Evolutionary conservation across 2,329 filamentous ascomycete species (phyloP), one percentile per base, ranked within the genome.

Genomic region (Calonectria pseudoreteaudii): DNA sequence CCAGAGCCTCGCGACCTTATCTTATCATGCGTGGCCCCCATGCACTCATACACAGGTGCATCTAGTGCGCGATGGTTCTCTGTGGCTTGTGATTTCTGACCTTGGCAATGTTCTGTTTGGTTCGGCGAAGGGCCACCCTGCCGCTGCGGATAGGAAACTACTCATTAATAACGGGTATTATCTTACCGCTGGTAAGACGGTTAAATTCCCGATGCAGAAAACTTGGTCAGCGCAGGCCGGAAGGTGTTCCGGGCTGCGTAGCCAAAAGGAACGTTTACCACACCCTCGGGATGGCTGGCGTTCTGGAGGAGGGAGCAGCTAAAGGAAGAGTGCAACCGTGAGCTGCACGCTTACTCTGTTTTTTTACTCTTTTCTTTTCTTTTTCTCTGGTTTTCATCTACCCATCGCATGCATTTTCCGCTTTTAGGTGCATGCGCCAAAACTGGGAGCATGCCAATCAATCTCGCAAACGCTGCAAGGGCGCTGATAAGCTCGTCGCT

Each of bases 401-500:
- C n/a, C 38, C 60, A 47, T 65, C 38, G 52, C 28, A 49, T 68
- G 50, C 38, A 68, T 68, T 44, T 67, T 58, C 49, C 65, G 34
- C 56, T 38, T 62, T 62, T 41, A 62, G 56, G 56, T 28, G 34
- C 56, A 62, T 28, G 18, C 52, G 52, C 50, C 50, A 28, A 56
- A 56, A 34, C 52, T n/a, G 28, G 52, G 18, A 38, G 47, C 68
- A 70, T 47, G 68, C 66, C 50, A 72, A 69, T 69, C 67, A 60
- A 62, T 64, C 49, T 62, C 31, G 38, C 36, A 23, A 62, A 13
- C 8, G 34, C 52, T 73, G 67, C 71, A 74, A 66, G 74, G 71
- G 71, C 68, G 65, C 74, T 74, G 74, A 75, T 75, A 75, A 75
- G 74, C 71, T 74, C 68, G 30, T 36, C 30, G 14, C 36, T n/a